These are phyloP conservation scores for Citrus glauca DNA, from an alignment of 345 rosid species.

Conservation along the genomic window DNA sequence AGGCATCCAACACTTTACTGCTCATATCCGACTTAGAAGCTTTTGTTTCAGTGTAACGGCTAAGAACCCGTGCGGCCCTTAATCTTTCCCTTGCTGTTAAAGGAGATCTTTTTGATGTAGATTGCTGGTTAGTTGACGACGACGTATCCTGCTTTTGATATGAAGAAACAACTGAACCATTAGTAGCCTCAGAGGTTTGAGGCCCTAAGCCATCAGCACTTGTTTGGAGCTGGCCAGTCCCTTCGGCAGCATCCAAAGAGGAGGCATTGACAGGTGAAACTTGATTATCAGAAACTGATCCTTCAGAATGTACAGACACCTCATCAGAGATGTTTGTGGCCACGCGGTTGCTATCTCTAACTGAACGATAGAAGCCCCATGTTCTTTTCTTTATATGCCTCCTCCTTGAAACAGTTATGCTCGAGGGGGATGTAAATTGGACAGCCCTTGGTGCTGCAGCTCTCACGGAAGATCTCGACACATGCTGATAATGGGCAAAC, in stretches of 20 bases:
- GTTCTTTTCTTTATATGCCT: slow-evolving; percentile 22
- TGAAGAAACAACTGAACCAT: slow-evolving; percentile 34
- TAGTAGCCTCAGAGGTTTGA: slow-evolving; percentile 27
- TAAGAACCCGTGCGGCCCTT: slow-evolving; percentile 81
- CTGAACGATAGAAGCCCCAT: slow-evolving; percentile 29
- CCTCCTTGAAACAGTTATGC: slow-evolving; percentile 14
- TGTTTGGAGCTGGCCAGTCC: slow-evolving; percentile 12
- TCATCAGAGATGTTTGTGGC: slow-evolving; percentile 19
- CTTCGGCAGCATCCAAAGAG: slow-evolving; percentile 14
- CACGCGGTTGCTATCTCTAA: slow-evolving; percentile 39
- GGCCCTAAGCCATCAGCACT: slow-evolving; percentile 11
- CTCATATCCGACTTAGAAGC: slow-evolving; percentile 59
- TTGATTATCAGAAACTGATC: slow-evolving; percentile 20
- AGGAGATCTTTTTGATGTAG: slow-evolving; percentile 40
- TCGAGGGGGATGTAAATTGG: slow-evolving; percentile 16
- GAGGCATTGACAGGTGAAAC: slow-evolving; percentile 11
- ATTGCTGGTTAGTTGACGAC: background rate
- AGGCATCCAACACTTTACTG: slow-evolving; percentile 66
- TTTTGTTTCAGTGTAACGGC: slow-evolving; percentile 53
- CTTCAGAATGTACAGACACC: slow-evolving; percentile 20
- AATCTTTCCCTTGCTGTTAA: slow-evolving; percentile 81
- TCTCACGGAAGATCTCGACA: slow-evolving; percentile 16
- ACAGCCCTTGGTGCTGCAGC: slow-evolving; percentile 18
- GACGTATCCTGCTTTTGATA: slow-evolving; percentile 14
- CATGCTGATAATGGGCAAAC: slow-evolving; percentile 27